Evolutionary conservation across 768 basidiomycete genomes (phyloP), one percentile per base, ranked within the genome.

Genomic region (Plicaturopsis crispa): DNA sequence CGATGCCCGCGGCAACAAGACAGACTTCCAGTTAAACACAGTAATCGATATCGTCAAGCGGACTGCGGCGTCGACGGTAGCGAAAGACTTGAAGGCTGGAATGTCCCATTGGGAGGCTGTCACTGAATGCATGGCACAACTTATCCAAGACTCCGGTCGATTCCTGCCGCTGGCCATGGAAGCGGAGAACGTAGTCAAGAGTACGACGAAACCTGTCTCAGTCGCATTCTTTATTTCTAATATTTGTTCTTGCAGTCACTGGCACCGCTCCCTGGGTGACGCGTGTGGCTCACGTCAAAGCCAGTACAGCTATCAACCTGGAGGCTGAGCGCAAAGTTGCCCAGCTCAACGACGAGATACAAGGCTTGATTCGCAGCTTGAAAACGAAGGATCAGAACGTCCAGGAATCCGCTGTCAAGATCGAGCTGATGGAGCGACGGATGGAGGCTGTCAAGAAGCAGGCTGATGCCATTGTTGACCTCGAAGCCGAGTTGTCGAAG

Each of bases 361-460:
- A 90, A 51, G 83, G 83, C 6, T 77, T 98, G 28, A 73, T 83
- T 20, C 81, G 92, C 21, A 86, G 73, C 35, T 70, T 97, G 53
- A 86, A 85, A 55, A 62, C 76, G n/a, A 80, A 88, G 62, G 96
- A 98, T 45, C 91, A 96, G 67, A 72, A 61, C 18, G 80, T 90
- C 24, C 91, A 97, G 57, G 96, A 98, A 53, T 69, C 80, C 4
- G 66, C 68, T 2, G 92, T 97, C 39, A 97, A 93, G 69, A 90
- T 97, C 40, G 90, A 97, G 56, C 71, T 93, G 11, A 86, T 98
- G 78, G 92, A 96, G 55, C 79, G 92, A 33, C 76, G 91, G 22
- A 80, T 92, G 70, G 93, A 98, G 54, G 74, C 80, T 2, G 82
- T 80, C 44, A 93, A 90, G 72, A 89, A 84, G 56, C 89, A 94